Evolutionary conservation across 257 asterid genomes (phyloP).

Genomic region (Sherardia arvensis): DNA sequence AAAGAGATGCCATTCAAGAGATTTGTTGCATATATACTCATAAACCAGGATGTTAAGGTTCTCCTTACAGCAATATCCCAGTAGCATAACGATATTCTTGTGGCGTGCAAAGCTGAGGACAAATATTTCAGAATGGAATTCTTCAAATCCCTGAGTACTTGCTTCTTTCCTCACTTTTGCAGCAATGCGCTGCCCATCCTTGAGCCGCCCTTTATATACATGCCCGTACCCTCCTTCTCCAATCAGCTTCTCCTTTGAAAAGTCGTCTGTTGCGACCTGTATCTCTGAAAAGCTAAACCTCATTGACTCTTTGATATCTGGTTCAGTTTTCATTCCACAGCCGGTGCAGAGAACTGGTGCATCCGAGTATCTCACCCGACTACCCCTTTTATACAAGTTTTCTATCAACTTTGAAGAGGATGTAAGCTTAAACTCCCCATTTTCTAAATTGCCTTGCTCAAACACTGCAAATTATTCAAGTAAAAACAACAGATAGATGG

Average conservation of each 20-base stretch:
- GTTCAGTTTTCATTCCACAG: conserved; percentile 64
- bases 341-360: conserved; percentile 58
- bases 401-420: conserved; percentile 16
- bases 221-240: conserved; percentile 87
- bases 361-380: conserved; percentile 29
- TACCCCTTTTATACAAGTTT: conserved; percentile 30
- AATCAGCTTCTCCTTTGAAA: conserved; percentile 51
- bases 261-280: conserved; percentile 59
- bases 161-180: conserved; percentile 80
- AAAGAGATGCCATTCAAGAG: conserved; percentile 78
- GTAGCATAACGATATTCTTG: conserved; percentile 77
- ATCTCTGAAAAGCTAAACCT: conserved; percentile 59
- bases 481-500: background rate
- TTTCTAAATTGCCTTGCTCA: conserved; percentile 17
- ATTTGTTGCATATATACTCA: conserved; percentile 67
- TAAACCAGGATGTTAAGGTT: conserved; percentile 62
- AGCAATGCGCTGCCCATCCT: conserved; percentile 66
- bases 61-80: conserved; percentile 80
- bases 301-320: conserved; percentile 37
- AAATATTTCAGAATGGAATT: conserved; percentile 58
- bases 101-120: conserved; percentile 72
- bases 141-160: conserved; percentile 61
- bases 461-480: background rate
- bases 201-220: conserved; percentile 64
- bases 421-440: conserved; percentile 16